Evolutionary conservation across 2,329 filamentous ascomycete genomes (phyloP).

Genomic region (Aspergillus tubingensis): DNA sequence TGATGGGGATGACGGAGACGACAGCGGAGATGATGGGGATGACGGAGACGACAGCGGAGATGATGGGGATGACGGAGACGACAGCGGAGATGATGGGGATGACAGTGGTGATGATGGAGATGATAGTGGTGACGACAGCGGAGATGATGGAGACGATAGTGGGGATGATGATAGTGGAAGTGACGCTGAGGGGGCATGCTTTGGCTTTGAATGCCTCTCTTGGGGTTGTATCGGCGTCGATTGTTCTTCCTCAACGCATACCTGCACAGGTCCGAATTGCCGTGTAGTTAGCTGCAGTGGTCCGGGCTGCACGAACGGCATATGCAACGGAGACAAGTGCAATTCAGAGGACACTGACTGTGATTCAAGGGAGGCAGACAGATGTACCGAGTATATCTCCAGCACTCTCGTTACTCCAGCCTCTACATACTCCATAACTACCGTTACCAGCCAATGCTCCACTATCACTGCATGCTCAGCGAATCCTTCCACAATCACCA

Average conservation of each 20-base stretch:
- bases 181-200: not conserved
- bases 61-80: not conserved
- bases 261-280: constrained; percentile 14
- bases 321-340: constrained; percentile 16
- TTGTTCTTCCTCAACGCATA: constrained; percentile 3
- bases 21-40: too few relatives aligned
- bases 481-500: constrained; percentile 14
- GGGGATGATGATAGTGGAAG: not conserved
- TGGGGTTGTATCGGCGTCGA: constrained; percentile 15
- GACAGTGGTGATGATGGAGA: too few relatives aligned
- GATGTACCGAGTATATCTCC: constrained; percentile 17
- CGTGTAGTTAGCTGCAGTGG: constrained; percentile 18
- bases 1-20: too few relatives aligned
- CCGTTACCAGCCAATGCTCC: constrained; percentile 11
- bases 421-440: constrained; percentile 17
- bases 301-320: constrained; percentile 12
- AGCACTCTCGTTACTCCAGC: constrained; percentile 7
- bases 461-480: constrained; percentile 23
- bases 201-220: constrained; percentile 15
- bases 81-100: not conserved
- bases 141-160: not conserved
- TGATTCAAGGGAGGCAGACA: constrained; percentile 16
- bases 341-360: constrained; percentile 18
- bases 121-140: too few relatives aligned
- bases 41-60: too few relatives aligned